Percentiles rank a stretch among this genome's conserved stretches.
These are phyloP conservation scores for Termitomyces sp. DNA, from an alignment of 768 basidiomycete genomes.

Conservation along the genomic window DNA sequence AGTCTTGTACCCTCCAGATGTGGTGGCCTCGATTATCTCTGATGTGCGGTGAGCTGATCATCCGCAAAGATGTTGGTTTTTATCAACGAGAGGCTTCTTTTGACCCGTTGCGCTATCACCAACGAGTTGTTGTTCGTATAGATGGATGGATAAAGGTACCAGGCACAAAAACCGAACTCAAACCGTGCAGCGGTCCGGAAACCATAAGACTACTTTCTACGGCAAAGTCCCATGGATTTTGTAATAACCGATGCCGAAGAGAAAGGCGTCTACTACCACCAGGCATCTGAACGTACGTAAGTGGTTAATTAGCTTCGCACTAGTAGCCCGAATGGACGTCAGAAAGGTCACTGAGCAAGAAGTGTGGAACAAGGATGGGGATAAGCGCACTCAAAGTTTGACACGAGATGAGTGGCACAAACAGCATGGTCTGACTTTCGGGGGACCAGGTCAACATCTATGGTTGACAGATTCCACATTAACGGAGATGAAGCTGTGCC, in stretches of 20 bases:
- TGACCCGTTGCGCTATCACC: not conserved
- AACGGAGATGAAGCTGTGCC: no score
- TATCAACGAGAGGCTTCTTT: not conserved
- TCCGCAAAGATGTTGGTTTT: not conserved
- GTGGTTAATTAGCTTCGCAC: not conserved
- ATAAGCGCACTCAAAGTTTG: not conserved
- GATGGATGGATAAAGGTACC: not conserved
- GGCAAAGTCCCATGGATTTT: not conserved
- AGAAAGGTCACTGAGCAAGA: not conserved
- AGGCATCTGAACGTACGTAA: not conserved
- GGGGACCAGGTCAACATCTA: no score
- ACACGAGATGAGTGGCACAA: not conserved
- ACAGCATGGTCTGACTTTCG: no score
- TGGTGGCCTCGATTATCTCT: not conserved
- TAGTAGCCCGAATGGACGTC: not conserved
- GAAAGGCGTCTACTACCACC: not conserved
- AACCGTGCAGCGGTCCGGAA: not conserved
- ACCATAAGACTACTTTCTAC: not conserved
- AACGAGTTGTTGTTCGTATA: not conserved
- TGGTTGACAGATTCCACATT: no score
- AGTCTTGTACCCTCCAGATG: not conserved
- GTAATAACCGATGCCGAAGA: conserved; percentile 1
- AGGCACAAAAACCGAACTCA: not conserved
- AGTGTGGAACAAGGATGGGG: not conserved
- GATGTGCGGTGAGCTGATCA: not conserved